These are phyloP conservation scores for Chaetomiaceae sp. DNA, from an alignment of 2,329 filamentous ascomycete genomes.

Conservation along the genomic window DNA sequence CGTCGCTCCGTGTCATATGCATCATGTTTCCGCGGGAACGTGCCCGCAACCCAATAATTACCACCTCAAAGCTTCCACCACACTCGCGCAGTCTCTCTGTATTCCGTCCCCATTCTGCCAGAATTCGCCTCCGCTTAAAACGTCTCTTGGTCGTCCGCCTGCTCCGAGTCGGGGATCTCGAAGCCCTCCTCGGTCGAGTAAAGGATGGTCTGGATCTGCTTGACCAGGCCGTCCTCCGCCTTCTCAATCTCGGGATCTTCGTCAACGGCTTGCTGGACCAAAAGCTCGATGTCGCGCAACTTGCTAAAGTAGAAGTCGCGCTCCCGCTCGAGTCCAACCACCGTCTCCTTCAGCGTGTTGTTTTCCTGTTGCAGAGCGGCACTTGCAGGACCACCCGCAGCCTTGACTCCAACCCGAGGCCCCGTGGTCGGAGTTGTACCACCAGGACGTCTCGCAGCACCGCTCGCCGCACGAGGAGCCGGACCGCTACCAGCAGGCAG, in stretches of 20 bases:
- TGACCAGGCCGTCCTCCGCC: constrained; percentile 85
- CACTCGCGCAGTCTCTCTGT: background rate
- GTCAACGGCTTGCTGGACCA: constrained; percentile 90
- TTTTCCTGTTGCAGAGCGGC: constrained; percentile 82
- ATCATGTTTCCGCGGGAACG: constrained; percentile 8
- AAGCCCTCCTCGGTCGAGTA: constrained; percentile 95
- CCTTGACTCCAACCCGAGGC: constrained; percentile 43
- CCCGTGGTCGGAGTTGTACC: constrained; percentile 61
- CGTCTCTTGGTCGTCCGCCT: constrained; percentile 72
- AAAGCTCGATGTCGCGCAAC: constrained; percentile 89
- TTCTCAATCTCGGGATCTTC: constrained; percentile 90
- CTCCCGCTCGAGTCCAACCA: constrained; percentile 91
- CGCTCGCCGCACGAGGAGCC: constrained; percentile 33
- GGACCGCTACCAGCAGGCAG: constrained; percentile 48
- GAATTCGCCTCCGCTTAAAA: constrained; percentile 45
- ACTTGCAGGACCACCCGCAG: constrained; percentile 53
- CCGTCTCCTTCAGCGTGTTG: constrained; percentile 85
- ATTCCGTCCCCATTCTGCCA: background rate
- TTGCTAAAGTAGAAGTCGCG: constrained; percentile 99
- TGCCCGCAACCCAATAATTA: constrained; percentile 14
- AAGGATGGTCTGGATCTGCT: constrained; percentile 92
- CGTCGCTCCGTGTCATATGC: constrained; percentile 20
- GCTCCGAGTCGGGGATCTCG: constrained; percentile 80
- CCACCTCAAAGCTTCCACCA: constrained; percentile 11
- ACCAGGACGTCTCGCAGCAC: constrained; percentile 31